Percentiles rank a stretch among this genome's conserved stretches.
These are phyloP conservation scores for Trichosporon sp. DNA, from an alignment of 1,284 basidiomycete genomes.

Conservation along the genomic window DNA sequence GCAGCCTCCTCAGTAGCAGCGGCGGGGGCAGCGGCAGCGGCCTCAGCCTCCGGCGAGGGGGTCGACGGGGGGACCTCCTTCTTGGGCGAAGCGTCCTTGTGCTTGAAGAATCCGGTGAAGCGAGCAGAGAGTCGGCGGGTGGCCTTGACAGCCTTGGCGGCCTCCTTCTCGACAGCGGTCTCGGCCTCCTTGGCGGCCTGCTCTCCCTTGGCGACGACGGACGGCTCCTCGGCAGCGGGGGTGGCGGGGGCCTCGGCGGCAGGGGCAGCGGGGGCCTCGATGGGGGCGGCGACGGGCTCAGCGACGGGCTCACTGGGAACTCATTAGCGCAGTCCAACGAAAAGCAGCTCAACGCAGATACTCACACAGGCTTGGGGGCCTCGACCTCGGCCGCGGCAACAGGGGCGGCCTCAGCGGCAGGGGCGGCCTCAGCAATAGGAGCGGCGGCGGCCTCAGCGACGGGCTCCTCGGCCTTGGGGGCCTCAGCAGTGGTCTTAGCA, in stretches of 20 bases:
- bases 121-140: slow-evolving; percentile 44
- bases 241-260: slow-evolving; percentile 17
- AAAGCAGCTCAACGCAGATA: not conserved
- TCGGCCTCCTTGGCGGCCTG: slow-evolving; percentile 11
- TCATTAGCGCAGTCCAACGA: not conserved
- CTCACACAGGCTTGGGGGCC: slow-evolving; percentile 35
- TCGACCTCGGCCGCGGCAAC: slow-evolving; percentile 23
- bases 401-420: slow-evolving; percentile 17
- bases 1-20: slow-evolving; percentile 10
- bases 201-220: slow-evolving; percentile 5
- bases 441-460: slow-evolving; percentile 18
- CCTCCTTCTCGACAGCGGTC: slow-evolving; percentile 13
- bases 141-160: slow-evolving; percentile 36
- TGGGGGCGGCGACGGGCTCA: slow-evolving; percentile 13
- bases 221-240: slow-evolving; percentile 15
- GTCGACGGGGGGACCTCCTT: slow-evolving; percentile 24
- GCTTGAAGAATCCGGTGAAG: slow-evolving; percentile 37
- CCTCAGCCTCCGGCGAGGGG: slow-evolving; percentile 11
- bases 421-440: slow-evolving; percentile 15
- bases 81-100: slow-evolving; percentile 27
- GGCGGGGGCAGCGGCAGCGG: slow-evolving; percentile 22
- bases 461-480: slow-evolving; percentile 11
- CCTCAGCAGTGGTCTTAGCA: slow-evolving; percentile 11
- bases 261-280: slow-evolving; percentile 17
- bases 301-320: slow-evolving; percentile 23